Evolutionary conservation across 2,329 filamentous ascomycete species (phyloP).

Genomic region (Sclerotinia sclerotiorum): DNA sequence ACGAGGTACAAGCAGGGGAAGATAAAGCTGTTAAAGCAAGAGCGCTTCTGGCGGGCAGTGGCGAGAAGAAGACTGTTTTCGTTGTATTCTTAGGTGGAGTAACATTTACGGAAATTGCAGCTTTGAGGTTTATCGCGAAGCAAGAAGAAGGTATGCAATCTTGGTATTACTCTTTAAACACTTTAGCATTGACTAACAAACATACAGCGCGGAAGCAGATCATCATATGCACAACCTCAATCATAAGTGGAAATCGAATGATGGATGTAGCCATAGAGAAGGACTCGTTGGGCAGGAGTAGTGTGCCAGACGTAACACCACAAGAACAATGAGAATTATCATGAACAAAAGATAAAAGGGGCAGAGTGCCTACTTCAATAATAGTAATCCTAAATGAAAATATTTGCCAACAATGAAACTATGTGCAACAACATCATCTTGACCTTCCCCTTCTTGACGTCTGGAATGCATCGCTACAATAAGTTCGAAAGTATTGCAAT

Average conservation of each 20-base stretch:
- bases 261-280: constrained; percentile 83
- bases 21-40: constrained; percentile 89
- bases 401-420: constrained; percentile 11
- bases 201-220: constrained; percentile 69
- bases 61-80: constrained; percentile 79
- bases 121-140: constrained; percentile 82
- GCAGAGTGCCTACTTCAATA: constrained; percentile 1
- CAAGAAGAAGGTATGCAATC: constrained; percentile 65
- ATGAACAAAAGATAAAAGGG: constrained; percentile 21
- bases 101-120: constrained; percentile 94
- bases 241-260: constrained; percentile 85
- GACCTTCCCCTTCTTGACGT: neutral
- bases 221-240: constrained; percentile 87
- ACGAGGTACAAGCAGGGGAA: constrained; percentile 86
- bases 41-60: constrained; percentile 73
- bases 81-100: constrained; percentile 98
- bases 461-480: constrained; percentile 19
- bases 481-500: constrained; percentile 12
- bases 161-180: neutral
- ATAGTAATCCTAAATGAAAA: constrained; percentile 22
- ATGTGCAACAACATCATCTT: neutral
- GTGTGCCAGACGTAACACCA: constrained; percentile 36
- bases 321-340: constrained; percentile 21
- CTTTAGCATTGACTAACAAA: constrained; percentile 22
- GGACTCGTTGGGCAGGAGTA: constrained; percentile 36